These are phyloP conservation scores for Carex parvula DNA, from an alignment of 176 grass and related monocot species.

Conservation along the genomic window DNA sequence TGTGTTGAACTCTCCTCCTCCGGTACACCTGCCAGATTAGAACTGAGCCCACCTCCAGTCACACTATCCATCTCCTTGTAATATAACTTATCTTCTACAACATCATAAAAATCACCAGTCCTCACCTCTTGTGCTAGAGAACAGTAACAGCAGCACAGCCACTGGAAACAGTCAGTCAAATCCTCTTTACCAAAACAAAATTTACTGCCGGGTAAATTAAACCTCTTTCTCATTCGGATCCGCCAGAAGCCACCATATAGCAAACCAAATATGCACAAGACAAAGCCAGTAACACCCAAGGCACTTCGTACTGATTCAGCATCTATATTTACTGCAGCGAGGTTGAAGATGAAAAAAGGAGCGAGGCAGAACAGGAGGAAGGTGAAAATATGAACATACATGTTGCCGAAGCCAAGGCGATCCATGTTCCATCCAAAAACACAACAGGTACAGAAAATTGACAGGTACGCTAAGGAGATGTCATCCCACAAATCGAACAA, in stretches of 20 bases:
- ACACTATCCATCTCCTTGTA: slow-evolving; percentile 18
- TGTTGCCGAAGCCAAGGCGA: slow-evolving; percentile 67
- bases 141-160: slow-evolving; percentile 68
- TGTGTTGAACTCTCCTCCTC: slow-evolving; percentile 12
- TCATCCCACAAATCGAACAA: slow-evolving; percentile 63
- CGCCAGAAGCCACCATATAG: slow-evolving; percentile 87
- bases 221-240: slow-evolving; percentile 78
- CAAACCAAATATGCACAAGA: slow-evolving; percentile 55
- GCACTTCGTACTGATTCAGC: slow-evolving; percentile 36
- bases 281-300: slow-evolving; percentile 45
- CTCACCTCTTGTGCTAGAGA: slow-evolving; percentile 66
- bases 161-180: slow-evolving; percentile 44
- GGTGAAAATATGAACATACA: slow-evolving; percentile 61
- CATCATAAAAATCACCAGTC: slow-evolving; percentile 58
- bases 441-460: slow-evolving; percentile 79
- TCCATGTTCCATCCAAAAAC: slow-evolving; percentile 75
- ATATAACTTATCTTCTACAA: slow-evolving; percentile 35
- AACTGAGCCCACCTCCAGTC: neutral
- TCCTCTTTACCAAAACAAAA: slow-evolving; percentile 52
- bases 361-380: slow-evolving; percentile 79
- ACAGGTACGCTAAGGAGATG: slow-evolving; percentile 61
- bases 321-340: slow-evolving; percentile 72
- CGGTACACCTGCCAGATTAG: slow-evolving; percentile 1
- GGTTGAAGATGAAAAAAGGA: slow-evolving; percentile 77
- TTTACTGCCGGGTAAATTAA: slow-evolving; percentile 39